phyloP scores from a whole-genome alignment of 1,284 basidiomycete genomes.

The Erythrobasidium hasegawianum region DNA sequence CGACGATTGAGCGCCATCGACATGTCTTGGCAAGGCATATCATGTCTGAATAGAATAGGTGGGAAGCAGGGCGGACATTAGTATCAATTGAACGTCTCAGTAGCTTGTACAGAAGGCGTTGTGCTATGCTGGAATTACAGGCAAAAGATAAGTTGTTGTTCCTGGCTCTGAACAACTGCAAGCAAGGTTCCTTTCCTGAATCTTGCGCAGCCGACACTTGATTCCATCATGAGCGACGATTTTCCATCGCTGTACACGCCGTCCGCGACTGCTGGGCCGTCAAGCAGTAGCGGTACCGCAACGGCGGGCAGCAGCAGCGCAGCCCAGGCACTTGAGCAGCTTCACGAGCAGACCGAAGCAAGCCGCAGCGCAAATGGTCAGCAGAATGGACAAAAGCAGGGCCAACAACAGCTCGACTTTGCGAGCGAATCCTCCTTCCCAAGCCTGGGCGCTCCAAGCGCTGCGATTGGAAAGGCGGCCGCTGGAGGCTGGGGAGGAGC shows the following conservation, averaged over 20 bases:
- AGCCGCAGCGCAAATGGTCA: neutral
- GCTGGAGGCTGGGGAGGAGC: conserved; percentile 45
- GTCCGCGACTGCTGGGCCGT: neutral
- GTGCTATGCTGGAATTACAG: no score
- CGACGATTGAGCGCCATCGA: no score
- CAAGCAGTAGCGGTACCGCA: neutral
- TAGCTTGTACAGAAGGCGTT: no score
- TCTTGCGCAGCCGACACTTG: neutral
- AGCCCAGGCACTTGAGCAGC: conserved; percentile 28
- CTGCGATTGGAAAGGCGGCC: conserved; percentile 42
- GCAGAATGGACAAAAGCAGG: neutral
- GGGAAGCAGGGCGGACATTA: no score
- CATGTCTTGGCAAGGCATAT: no score
- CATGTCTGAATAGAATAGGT: no score
- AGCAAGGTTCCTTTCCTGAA: neutral
- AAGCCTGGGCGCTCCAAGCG: conserved; percentile 46
- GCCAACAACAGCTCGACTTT: conserved; percentile 34
- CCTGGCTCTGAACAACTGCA: no score
- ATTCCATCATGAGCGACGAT: conserved; percentile 28
- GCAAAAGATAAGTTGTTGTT: no score
- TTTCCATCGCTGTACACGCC: conserved; percentile 34
- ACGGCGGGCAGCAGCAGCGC: neutral
- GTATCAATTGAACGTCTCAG: no score
- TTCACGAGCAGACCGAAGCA: conserved; percentile 29
- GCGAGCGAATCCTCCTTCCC: conserved; percentile 49